Evolutionary conservation across 1,284 basidiomycete genomes (phyloP).

Genomic region (Earliella scabrosa): DNA sequence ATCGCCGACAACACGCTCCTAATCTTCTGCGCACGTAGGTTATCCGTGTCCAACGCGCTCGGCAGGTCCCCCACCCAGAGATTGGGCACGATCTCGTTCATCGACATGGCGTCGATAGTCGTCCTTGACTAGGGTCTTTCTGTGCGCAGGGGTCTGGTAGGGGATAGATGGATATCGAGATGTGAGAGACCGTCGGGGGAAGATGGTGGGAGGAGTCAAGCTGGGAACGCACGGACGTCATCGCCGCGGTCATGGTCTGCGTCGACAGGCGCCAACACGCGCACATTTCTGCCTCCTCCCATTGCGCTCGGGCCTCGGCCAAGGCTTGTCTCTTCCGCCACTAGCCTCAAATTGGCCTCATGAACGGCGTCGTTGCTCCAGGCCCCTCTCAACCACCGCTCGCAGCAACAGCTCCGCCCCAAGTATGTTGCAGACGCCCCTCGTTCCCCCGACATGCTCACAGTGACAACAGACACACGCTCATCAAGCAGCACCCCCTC

Average conservation of each 20-base stretch:
- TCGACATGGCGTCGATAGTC: constrained; percentile 16
- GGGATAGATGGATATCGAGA: neutral
- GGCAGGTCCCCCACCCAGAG: constrained; percentile 31
- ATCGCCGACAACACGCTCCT: constrained; percentile 74
- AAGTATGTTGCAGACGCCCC: neutral
- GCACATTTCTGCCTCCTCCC: too few relatives aligned
- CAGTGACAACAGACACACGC: neutral
- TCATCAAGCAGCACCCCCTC: neutral
- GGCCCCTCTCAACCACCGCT: neutral
- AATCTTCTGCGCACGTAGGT: constrained; percentile 64
- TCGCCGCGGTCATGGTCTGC: too few relatives aligned
- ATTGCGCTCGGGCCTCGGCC: too few relatives aligned
- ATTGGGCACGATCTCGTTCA: constrained; percentile 29
- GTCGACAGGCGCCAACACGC: too few relatives aligned
- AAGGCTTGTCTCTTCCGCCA: too few relatives aligned
- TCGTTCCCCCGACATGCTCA: neutral
- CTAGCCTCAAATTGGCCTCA: neutral
- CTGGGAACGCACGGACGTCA: too few relatives aligned
- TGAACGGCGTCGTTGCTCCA: neutral
- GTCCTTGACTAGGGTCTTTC: too few relatives aligned
- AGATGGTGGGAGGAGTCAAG: too few relatives aligned
- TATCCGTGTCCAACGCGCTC: constrained; percentile 43
- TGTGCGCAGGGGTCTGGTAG: neutral
- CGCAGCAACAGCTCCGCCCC: neutral
- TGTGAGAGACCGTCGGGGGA: too few relatives aligned